Evolutionary conservation across 2,329 filamentous ascomycete species (phyloP), one percentile per base, ranked within the genome.

Genomic region (Nemania abortiva): DNA sequence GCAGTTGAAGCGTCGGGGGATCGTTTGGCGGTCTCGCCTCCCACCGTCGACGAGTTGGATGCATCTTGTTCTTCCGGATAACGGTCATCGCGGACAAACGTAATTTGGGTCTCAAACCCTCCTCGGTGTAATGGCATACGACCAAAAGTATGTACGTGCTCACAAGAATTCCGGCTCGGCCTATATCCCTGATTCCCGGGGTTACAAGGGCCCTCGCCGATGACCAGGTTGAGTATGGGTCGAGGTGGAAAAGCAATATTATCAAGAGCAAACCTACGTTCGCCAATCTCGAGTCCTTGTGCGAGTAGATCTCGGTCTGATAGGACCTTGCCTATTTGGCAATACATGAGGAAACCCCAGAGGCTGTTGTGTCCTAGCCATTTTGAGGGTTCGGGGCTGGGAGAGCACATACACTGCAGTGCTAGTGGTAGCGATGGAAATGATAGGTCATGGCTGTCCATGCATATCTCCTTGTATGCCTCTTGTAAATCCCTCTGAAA

Each of bases 341-440:
- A 70, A 57, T 73, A 77, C n/a, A 74, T 34, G 15, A 72, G 11
- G 52, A 74, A 72, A 3, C 72, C 69, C 72, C 70, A 73, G 9
- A 62, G 13, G 5, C 49, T 29, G 2, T 42, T n/a, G 11, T 10
- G 15, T 18, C 6, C 2, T 15, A 27, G 18, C 27, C 6, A 37
- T 2, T 11, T 7, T n/a, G 55, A 47, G 22, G 47, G 24, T 1
- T 50, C 27, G 27, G 15, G 37, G 34, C 5, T 22, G 15, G 34
- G 6, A 18, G n/a, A 52, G n/a, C 47, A 62, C 18, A 54, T n/a
- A 15, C 27, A 34, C 27, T 9, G 15, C 18, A 42, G n/a, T 34
- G 18, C 18, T 11, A 13, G 15, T 49, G 49, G 15, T 11, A 11
- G 22, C n/a, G n/a, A n/a, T n/a, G n/a, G n/a, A n/a, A n/a, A 9